Percentiles rank a stretch among this genome's conserved stretches.
Evolutionary conservation across 345 rosid species (phyloP).

Genomic region (Geranium brycei): DNA sequence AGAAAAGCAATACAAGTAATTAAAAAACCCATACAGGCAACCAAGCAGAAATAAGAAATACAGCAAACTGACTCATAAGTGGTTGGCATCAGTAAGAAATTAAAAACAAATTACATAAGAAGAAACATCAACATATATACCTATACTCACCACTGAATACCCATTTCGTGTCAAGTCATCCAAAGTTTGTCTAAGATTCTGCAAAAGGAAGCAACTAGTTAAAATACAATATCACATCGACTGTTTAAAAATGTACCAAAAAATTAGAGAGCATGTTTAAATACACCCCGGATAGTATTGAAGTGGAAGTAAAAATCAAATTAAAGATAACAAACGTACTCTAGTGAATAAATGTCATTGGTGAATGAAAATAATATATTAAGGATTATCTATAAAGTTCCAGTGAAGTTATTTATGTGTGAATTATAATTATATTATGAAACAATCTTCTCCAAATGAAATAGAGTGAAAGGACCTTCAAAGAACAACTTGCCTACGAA

Average conservation of each 20-base stretch:
- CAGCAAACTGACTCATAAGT: not conserved
- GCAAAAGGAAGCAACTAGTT: slow-evolving; percentile 18
- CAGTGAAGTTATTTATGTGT: not conserved
- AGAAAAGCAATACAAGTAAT: too few species aligned
- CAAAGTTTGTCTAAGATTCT: slow-evolving; percentile 97
- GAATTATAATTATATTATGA: too few species aligned
- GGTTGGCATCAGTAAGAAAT: not conserved
- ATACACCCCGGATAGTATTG: not conserved
- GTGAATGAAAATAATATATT: not conserved
- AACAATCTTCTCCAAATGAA: too few species aligned
- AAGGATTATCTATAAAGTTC: not conserved
- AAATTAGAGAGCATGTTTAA: not conserved
- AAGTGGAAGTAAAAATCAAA: not conserved
- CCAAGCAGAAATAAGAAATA: not conserved
- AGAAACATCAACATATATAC: slow-evolving; percentile 1
- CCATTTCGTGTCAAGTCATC: slow-evolving; percentile 83
- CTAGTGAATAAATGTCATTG: not conserved
- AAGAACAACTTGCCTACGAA: too few species aligned
- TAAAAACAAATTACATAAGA: not conserved
- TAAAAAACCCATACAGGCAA: not conserved
- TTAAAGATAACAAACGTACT: not conserved
- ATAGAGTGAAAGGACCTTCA: too few species aligned
- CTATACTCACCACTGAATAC: slow-evolving; percentile 70
- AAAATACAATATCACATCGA: not conserved
- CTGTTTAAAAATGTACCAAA: slow-evolving; percentile 2